phyloP scores from a whole-genome alignment of 2,329 filamentous ascomycete species.

The Aspergillus uvarum region DNA sequence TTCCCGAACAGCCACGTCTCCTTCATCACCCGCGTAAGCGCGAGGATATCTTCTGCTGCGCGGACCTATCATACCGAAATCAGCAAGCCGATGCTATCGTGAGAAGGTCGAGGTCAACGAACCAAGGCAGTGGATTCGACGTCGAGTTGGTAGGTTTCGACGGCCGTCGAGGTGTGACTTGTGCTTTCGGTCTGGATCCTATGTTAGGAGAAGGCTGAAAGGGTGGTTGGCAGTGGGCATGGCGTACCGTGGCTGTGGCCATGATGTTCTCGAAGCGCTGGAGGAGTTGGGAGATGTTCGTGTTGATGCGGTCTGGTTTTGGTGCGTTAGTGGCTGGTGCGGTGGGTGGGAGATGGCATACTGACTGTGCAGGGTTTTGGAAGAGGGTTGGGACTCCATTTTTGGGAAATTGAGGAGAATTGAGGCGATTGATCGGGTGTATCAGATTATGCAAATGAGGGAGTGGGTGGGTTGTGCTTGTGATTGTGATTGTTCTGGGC shows the following conservation, averaged over 20 bases:
- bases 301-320: conserved; percentile 50
- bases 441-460: background rate
- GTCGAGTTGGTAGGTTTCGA: conserved; percentile 58
- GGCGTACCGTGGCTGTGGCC: conserved; percentile 49
- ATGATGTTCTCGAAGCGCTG: conserved; percentile 58
- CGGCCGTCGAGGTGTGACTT: conserved; percentile 56
- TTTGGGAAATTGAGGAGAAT: background rate
- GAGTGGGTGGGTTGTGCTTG: conserved; percentile 1
- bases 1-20: conserved; percentile 68
- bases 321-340: background rate
- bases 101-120: conserved; percentile 18
- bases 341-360: too few species aligned
- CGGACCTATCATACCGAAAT: conserved; percentile 48
- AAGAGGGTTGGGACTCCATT: conserved; percentile 35
- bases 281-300: conserved; percentile 47
- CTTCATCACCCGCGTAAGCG: conserved; percentile 62
- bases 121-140: conserved; percentile 61
- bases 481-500: background rate
- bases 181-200: conserved; percentile 46
- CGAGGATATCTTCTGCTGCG: conserved; percentile 61
- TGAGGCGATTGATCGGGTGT: background rate
- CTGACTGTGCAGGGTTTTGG: conserved; percentile 21
- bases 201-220: too few species aligned
- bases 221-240: background rate
- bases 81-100: background rate